A percentile compares a stretch with the other conserved stretches of the same genome.
Conservation (phyloP, 176 grass and related monocot species). For the Oryza glumipatula region DNA sequence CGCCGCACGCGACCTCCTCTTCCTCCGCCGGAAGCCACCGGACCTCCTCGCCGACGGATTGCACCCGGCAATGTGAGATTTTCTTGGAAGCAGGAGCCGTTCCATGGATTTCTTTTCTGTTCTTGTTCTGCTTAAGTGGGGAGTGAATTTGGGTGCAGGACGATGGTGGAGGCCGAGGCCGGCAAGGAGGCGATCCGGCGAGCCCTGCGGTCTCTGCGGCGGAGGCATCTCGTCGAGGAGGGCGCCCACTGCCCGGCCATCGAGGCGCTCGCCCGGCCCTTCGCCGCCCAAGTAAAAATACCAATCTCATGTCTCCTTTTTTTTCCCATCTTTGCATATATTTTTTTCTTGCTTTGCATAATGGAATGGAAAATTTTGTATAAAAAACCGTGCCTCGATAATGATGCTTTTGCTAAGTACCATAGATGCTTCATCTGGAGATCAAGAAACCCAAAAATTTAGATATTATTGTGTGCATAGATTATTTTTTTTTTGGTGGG, state of each 20-base stretch:
- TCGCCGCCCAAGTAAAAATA: slow-evolving; percentile 65
- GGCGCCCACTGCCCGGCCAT: slow-evolving; percentile 78
- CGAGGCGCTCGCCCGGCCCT: slow-evolving; percentile 71
- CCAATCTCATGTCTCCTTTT: slow-evolving; percentile 23
- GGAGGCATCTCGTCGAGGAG: slow-evolving; percentile 73
- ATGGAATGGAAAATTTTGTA: background rate
- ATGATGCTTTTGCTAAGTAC: background rate
- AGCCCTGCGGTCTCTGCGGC: slow-evolving; percentile 54
- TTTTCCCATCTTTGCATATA: background rate
- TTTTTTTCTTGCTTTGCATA: background rate
- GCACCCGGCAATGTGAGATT: slow-evolving; percentile 8
- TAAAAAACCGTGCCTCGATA: background rate
- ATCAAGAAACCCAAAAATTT: background rate
- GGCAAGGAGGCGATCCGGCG: slow-evolving; percentile 63
- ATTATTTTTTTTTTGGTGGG: slow-evolving; percentile 1
- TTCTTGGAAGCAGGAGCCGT: background rate
- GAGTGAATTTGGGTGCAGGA: slow-evolving; percentile 49
- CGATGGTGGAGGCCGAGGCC: slow-evolving; percentile 62
- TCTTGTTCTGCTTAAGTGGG: background rate
- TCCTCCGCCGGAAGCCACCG: background rate
- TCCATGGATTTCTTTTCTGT: background rate
- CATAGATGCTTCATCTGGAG: background rate
- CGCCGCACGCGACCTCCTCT: slow-evolving; percentile 30
- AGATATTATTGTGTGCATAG: background rate
- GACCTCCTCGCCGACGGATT: slow-evolving; percentile 6